phyloP scores from a whole-genome alignment of 768 basidiomycete genomes.

The Lactarius hatsudake region DNA sequence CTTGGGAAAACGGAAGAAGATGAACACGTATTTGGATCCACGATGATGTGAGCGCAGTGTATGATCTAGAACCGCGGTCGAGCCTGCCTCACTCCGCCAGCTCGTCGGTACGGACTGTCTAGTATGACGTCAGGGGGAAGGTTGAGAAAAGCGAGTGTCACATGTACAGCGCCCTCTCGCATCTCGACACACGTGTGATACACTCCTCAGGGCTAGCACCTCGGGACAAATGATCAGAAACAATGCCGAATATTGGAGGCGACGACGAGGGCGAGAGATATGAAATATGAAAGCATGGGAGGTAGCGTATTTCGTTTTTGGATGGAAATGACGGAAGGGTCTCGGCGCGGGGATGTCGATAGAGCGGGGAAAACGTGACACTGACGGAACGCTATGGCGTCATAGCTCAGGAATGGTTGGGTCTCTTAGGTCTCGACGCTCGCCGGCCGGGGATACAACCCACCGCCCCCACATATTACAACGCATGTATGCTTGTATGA shows the following conservation, averaged over 20 bases:
- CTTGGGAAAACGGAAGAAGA: neutral
- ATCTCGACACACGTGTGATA: neutral
- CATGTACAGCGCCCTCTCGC: neutral
- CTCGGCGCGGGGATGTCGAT: constrained; percentile 26
- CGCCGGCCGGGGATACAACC: neutral
- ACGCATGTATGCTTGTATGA: neutral
- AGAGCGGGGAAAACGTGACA: constrained; percentile 20
- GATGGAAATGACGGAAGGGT: constrained; percentile 7
- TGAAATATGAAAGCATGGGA: neutral
- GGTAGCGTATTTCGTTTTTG: constrained; percentile 4
- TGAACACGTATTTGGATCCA: neutral
- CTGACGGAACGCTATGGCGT: constrained; percentile 12
- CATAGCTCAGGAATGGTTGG: constrained; percentile 6
- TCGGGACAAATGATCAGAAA: neutral
- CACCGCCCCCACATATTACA: neutral
- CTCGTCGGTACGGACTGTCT: neutral
- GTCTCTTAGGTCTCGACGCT: neutral
- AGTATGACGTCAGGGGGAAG: neutral
- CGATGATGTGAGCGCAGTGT: neutral
- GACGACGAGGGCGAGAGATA: neutral
- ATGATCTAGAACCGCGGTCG: neutral
- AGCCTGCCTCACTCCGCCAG: neutral
- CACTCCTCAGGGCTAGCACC: neutral
- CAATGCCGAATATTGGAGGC: too few relatives aligned
- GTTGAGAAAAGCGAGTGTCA: neutral